Evolutionary conservation across 768 basidiomycete species (phyloP).

Genomic region (Suillus variegatus): DNA sequence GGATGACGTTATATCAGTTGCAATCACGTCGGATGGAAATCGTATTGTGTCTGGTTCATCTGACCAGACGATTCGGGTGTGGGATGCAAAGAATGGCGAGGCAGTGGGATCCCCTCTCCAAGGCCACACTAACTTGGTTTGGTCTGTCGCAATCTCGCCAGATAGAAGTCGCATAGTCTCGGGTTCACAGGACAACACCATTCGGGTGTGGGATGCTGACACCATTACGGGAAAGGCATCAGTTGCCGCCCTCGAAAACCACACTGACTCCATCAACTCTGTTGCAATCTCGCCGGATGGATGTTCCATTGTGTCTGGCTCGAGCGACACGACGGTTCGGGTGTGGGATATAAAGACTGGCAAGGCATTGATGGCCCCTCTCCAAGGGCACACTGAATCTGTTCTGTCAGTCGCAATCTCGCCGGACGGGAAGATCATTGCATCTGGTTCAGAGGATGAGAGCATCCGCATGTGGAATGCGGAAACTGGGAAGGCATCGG

Average conservation of each 20-base stretch:
- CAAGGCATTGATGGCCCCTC: neutral
- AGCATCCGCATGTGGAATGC: neutral
- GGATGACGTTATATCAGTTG: too few species aligned
- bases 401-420: neutral
- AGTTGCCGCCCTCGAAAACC: neutral
- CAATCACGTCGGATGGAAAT: too few species aligned
- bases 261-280: neutral
- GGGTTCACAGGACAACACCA: neutral
- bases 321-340: neutral
- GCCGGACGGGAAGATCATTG: neutral
- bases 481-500: too few species aligned
- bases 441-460: constrained; percentile 12
- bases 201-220: neutral
- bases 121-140: neutral
- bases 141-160: neutral
- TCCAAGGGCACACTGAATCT: neutral
- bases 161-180: neutral
- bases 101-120: neutral
- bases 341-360: neutral
- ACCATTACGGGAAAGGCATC: neutral
- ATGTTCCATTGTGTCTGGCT: neutral
- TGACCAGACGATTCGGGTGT: too few species aligned
- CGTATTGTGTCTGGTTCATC: too few species aligned
- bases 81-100: neutral
- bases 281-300: neutral